phyloP scores from a whole-genome alignment of 1,284 basidiomycete genomes.

The Irpex sp. region DNA sequence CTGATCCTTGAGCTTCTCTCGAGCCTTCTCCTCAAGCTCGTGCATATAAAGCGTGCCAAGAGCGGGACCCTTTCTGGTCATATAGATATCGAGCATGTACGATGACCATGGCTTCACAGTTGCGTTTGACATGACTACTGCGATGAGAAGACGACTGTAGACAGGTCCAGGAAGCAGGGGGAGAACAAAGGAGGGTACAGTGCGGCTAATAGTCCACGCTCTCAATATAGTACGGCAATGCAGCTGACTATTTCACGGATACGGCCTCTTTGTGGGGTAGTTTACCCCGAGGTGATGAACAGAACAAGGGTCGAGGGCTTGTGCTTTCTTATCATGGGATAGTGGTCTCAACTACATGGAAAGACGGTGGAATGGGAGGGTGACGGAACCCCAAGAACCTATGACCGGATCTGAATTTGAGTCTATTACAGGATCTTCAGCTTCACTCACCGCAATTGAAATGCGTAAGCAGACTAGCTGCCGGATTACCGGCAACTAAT shows the following conservation, averaged over 20 bases:
- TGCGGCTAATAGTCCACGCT: background rate
- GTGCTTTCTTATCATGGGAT: background rate
- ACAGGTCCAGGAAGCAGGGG: background rate
- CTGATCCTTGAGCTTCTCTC: slow-evolving; percentile 35
- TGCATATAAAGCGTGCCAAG: slow-evolving; percentile 35
- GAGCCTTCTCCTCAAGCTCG: slow-evolving; percentile 40
- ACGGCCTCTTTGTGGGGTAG: background rate
- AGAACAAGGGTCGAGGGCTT: background rate
- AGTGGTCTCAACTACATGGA: background rate
- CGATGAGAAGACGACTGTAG: background rate
- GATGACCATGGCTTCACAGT: slow-evolving; percentile 20
- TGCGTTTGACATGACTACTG: background rate
- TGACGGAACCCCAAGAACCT: background rate
- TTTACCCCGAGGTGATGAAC: background rate
- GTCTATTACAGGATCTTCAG: background rate
- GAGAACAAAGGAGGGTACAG: background rate
- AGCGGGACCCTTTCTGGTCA: slow-evolving; percentile 24
- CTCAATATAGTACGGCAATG: background rate
- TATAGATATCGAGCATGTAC: slow-evolving; percentile 24
- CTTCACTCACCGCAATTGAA: background rate
- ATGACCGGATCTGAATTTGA: background rate
- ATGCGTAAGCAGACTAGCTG: background rate
- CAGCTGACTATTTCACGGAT: background rate
- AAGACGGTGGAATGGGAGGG: background rate
- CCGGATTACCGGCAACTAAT: background rate